Evolutionary conservation across 257 asterid species (phyloP), one percentile per base, ranked within the genome.

Genomic region (Capsicum chinense): DNA sequence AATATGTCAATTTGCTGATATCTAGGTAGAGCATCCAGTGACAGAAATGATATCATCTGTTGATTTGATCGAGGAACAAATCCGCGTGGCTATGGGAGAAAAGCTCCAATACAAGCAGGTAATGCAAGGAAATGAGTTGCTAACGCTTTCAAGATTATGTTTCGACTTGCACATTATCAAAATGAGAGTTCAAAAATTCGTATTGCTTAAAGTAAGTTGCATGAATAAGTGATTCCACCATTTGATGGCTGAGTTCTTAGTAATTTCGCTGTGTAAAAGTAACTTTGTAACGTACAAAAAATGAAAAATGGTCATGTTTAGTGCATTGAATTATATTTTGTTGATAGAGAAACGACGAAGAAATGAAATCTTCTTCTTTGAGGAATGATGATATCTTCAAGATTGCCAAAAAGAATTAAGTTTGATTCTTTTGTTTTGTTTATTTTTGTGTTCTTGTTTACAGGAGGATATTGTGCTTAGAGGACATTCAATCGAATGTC

Each of bases 31-130:
- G 91, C 99, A 97, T 90, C 99, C 99, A 47, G 99, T 94, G 81
- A 97, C 99, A 39, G 99, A 97, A 90, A 97, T 97, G 99, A 97
- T 97, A 84, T 97, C 98, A 86, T 97, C 99, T 11, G 97, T 93
- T 44, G 99, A 97, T 90, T 92, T 97, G 83, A 97, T 97, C 73
- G 99, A 97, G 86, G 99, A 97, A 88, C 99, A 97, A 90, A 92
- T 97, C 68, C 93, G 97, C 47, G 99, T 97, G 81, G 99, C 99
- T 71, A 90, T 81, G 91, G 99, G 98, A 80, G 98, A 95, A 88
- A 93, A 91, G 87, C 97, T 97, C 84, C 96, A 94, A 26, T 91
- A 90, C 86, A 78, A 88, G n/a, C 99, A 97, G 98, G 99, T 92
- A 83, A 39, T 39, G 44, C 5, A 39, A 39, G 44, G 44, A 39